Percentiles rank a stretch among this genome's conserved stretches.
Evolutionary conservation across 768 basidiomycete genomes (phyloP).

Genomic region (Leccinum subtestaceum): DNA sequence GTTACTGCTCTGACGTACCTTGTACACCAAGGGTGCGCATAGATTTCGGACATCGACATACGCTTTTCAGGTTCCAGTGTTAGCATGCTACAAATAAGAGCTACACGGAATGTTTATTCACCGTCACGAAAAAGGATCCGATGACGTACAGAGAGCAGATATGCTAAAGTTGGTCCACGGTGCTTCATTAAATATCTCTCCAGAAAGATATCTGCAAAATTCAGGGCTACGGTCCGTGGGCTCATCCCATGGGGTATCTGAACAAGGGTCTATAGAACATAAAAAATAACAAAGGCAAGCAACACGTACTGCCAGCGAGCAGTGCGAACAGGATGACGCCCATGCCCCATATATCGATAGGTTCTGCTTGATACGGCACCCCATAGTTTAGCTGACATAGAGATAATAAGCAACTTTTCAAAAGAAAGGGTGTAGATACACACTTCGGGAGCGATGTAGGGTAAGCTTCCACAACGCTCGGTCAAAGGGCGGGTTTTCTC

Average conservation of each 20-base stretch:
- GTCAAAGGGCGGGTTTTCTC: slow-evolving; percentile 70
- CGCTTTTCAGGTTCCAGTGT: slow-evolving; percentile 67
- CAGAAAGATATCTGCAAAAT: slow-evolving; percentile 70
- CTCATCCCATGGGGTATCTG: slow-evolving; percentile 98
- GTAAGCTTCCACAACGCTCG: slow-evolving; percentile 88
- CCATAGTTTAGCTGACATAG: slow-evolving; percentile 57
- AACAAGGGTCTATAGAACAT: background rate
- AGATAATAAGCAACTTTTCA: background rate
- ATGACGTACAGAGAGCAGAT: slow-evolving; percentile 58
- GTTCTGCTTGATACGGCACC: slow-evolving; percentile 80
- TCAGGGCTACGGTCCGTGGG: slow-evolving; percentile 79
- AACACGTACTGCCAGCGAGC: slow-evolving; percentile 77
- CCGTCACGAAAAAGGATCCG: background rate
- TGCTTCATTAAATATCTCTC: slow-evolving; percentile 65
- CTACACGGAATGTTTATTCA: slow-evolving; percentile 39
- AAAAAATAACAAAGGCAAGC: too few relatives aligned
- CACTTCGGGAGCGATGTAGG: slow-evolving; percentile 95
- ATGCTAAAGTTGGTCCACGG: slow-evolving; percentile 75
- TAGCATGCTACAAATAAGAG: slow-evolving; percentile 72
- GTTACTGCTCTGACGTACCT: slow-evolving; percentile 42
- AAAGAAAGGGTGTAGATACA: slow-evolving; percentile 10
- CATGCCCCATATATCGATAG: slow-evolving; percentile 93
- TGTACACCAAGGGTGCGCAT: slow-evolving; percentile 69
- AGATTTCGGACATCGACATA: slow-evolving; percentile 57
- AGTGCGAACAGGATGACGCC: slow-evolving; percentile 94